phyloP scores from a whole-genome alignment of 176 grass and related monocot species.

The Elaeis guineensis region DNA sequence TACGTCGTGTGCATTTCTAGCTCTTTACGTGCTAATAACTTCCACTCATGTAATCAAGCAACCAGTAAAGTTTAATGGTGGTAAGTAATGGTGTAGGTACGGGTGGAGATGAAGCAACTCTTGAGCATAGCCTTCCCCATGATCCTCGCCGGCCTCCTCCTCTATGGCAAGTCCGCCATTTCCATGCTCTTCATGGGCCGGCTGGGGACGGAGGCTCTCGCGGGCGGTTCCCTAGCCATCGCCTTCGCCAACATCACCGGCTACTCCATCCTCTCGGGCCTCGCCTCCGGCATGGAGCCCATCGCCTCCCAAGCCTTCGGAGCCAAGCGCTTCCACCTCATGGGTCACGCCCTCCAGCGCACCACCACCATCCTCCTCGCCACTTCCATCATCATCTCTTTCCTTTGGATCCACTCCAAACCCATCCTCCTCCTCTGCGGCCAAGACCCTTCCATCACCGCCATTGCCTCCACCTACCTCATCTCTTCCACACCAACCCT shows the following conservation, averaged over 20 bases:
- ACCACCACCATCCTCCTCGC: constrained; percentile 49
- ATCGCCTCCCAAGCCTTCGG: constrained; percentile 74
- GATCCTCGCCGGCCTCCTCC: constrained; percentile 49
- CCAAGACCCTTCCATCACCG: constrained; percentile 67
- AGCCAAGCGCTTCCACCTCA: constrained; percentile 38
- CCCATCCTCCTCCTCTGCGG: constrained; percentile 57
- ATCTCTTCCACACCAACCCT: constrained; percentile 66
- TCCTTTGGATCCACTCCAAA: constrained; percentile 65
- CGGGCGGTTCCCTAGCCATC: constrained; percentile 70
- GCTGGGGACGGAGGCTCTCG: constrained; percentile 50
- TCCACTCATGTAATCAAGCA: too few species aligned
- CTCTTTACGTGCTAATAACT: too few species aligned
- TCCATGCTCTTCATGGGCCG: constrained; percentile 74
- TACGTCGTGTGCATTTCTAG: too few species aligned
- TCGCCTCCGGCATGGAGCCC: constrained; percentile 76
- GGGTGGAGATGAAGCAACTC: too few species aligned
- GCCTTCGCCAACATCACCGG: constrained; percentile 88
- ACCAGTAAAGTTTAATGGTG: too few species aligned
- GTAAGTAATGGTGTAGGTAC: too few species aligned
- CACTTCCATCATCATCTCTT: constrained; percentile 43
- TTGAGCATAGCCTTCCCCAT: constrained; percentile 37
- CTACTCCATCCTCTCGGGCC: constrained; percentile 69
- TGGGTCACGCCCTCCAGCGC: constrained; percentile 52
- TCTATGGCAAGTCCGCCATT: constrained; percentile 60
- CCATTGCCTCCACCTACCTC: constrained; percentile 58